Evolutionary conservation across 129 eudicot species (phyloP).

Genomic region (Scalesia atractyloides): DNA sequence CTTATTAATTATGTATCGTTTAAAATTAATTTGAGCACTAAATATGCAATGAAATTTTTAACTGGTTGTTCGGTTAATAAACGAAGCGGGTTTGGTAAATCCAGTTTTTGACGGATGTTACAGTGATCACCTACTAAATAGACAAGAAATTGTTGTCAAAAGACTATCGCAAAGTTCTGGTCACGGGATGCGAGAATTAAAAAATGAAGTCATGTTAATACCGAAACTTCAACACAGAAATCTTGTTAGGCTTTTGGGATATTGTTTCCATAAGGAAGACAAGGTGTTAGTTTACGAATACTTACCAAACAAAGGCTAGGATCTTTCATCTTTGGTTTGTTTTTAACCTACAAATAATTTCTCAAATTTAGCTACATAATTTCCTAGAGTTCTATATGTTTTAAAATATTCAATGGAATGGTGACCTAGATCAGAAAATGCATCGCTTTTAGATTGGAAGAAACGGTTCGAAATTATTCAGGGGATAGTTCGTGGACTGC

Average conservation of each 20-base stretch:
- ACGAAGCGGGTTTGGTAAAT: too few species aligned
- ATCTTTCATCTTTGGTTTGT: constrained; percentile 53
- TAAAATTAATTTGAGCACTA: too few species aligned
- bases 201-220: constrained; percentile 49
- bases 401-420: not conserved
- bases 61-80: too few species aligned
- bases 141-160: constrained; percentile 54
- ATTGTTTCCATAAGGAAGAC: constrained; percentile 43
- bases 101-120: too few species aligned
- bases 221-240: constrained; percentile 61
- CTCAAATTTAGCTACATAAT: not conserved
- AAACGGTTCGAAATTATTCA: constrained; percentile 47
- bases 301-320: constrained; percentile 55
- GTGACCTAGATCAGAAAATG: constrained; percentile 34
- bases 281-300: constrained; percentile 53
- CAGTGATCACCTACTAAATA: constrained; percentile 36
- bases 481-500: constrained; percentile 64
- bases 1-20: too few species aligned
- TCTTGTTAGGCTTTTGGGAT: constrained; percentile 58
- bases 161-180: constrained; percentile 45
- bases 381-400: not conserved
- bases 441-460: constrained; percentile 44
- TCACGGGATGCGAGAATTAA: constrained; percentile 58
- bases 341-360: not conserved
- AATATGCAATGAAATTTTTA: too few species aligned